Percentiles rank a stretch among this genome's conserved stretches.
These are phyloP conservation scores for Anacardium occidentale DNA, from an alignment of 345 rosid species.

Conservation along the genomic window DNA sequence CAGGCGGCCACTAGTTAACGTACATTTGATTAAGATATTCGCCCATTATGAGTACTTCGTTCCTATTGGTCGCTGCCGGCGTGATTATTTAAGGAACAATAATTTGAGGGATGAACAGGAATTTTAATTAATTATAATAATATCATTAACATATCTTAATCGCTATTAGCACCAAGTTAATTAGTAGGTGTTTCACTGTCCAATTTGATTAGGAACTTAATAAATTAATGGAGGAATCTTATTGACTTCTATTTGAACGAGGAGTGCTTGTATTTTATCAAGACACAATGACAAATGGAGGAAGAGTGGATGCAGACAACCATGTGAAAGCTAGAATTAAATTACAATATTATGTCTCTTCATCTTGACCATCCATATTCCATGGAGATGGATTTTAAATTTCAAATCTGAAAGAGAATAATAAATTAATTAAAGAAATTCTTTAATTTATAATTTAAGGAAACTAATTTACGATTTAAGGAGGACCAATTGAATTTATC, in stretches of 20 bases:
- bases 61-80: conserved; percentile 33
- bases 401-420: no score
- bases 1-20: no score
- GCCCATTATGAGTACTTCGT: neutral
- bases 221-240: conserved; percentile 38
- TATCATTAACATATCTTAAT: neutral
- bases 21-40: no score
- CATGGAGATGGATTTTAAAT: neutral
- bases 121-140: no score
- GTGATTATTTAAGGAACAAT: conserved; percentile 25
- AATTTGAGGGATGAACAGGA: conserved; percentile 15
- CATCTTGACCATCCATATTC: conserved; percentile 22
- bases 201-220: conserved; percentile 23
- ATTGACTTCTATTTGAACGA: conserved; percentile 23
- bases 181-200: conserved; percentile 5
- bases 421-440: no score
- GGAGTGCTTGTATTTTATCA: conserved; percentile 10
- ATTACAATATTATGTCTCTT: neutral
- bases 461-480: no score
- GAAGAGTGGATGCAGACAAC: conserved; percentile 11
- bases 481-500: no score
- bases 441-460: no score
- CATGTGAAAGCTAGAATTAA: conserved; percentile 39
- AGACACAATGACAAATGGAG: conserved; percentile 21
- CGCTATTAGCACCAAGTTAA: conserved; percentile 13